Conservation (phyloP, 768 basidiomycete genomes). For the Gelatoporia subvermispora region DNA sequence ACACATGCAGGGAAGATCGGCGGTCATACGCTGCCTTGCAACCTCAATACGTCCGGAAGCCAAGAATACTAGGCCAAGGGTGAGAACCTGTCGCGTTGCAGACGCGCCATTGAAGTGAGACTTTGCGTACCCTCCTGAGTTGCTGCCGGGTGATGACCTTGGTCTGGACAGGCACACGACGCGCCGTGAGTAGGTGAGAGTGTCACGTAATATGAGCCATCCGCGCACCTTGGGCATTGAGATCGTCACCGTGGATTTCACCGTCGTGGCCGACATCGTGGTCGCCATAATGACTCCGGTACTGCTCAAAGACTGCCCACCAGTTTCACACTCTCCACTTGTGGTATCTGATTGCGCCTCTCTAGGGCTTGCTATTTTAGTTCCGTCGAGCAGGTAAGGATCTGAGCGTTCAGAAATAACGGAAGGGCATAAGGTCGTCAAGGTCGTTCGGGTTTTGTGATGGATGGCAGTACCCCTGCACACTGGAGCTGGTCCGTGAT, state of each 20-base stretch:
- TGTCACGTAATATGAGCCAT: neutral
- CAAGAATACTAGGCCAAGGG: conserved; percentile 63
- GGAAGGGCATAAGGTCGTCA: neutral
- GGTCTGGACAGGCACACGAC: conserved; percentile 4
- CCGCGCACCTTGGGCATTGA: neutral
- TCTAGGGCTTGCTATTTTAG: neutral
- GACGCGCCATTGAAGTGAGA: conserved; percentile 5
- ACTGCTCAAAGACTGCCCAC: too few species aligned
- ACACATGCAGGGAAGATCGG: neutral
- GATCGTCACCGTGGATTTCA: neutral
- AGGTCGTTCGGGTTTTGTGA: neutral
- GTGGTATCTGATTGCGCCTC: neutral
- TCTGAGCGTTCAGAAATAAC: neutral
- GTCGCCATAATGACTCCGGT: neutral
- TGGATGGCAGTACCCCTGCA: too few species aligned
- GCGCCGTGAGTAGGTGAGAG: neutral
- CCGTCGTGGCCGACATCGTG: neutral
- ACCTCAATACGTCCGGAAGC: conserved; percentile 81
- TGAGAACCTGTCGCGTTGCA: neutral
- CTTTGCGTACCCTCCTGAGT: conserved; percentile 18
- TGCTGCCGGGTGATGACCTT: conserved; percentile 24
- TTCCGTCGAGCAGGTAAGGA: neutral
- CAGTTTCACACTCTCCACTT: too few species aligned
- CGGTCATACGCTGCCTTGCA: conserved; percentile 67
- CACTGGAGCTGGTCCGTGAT: too few species aligned